These are phyloP conservation scores for Neurospora sp. DNA, from an alignment of 495 filamentous ascomycete genomes.

Conservation along the genomic window DNA sequence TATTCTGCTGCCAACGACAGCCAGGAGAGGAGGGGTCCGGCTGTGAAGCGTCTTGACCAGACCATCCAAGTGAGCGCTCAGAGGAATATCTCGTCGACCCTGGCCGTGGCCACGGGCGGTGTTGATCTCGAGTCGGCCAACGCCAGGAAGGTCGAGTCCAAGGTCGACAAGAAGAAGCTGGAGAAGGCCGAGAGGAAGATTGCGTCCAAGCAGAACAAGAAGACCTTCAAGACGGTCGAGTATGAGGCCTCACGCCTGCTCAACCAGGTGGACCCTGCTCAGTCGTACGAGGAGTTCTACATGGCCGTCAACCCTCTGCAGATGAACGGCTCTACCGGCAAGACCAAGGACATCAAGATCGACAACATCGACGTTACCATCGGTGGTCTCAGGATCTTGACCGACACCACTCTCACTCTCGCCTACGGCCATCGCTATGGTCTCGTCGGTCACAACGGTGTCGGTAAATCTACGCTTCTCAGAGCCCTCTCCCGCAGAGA, in stretches of 20 bases:
- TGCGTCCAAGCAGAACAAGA: slow-evolving; percentile 95
- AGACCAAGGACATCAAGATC: slow-evolving; percentile 99
- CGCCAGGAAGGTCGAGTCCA: slow-evolving; percentile 85
- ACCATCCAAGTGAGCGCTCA: slow-evolving; percentile 91
- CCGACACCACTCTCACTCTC: slow-evolving; percentile 79
- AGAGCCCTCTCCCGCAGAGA: slow-evolving; percentile 89
- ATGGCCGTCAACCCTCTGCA: slow-evolving; percentile 98
- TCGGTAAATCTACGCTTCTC: slow-evolving; percentile 94
- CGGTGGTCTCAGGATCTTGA: slow-evolving; percentile 77
- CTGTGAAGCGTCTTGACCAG: slow-evolving; percentile 82
- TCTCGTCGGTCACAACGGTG: slow-evolving; percentile 98
- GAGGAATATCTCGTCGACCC: slow-evolving; percentile 87
- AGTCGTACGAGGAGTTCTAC: slow-evolving; percentile 98
- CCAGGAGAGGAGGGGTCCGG: slow-evolving; percentile 49
- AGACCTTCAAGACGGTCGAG: slow-evolving; percentile 92
- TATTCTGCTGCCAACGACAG: slow-evolving; percentile 62
- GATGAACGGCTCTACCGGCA: slow-evolving; percentile 56
- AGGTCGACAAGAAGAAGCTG: slow-evolving; percentile 97
- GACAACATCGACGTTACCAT: slow-evolving; percentile 93
- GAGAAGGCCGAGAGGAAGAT: slow-evolving; percentile 99
- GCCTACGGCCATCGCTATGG: slow-evolving; percentile 93
- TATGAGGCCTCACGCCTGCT: slow-evolving; percentile 93
- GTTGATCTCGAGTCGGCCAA: slow-evolving; percentile 94
- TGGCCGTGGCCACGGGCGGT: slow-evolving; percentile 71
- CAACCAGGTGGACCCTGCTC: slow-evolving; percentile 68